A percentile compares a stretch with the other conserved stretches of the same genome.
phyloP scores from a whole-genome alignment of 257 asterid genomes.

The Paraleonurus japonicus region DNA sequence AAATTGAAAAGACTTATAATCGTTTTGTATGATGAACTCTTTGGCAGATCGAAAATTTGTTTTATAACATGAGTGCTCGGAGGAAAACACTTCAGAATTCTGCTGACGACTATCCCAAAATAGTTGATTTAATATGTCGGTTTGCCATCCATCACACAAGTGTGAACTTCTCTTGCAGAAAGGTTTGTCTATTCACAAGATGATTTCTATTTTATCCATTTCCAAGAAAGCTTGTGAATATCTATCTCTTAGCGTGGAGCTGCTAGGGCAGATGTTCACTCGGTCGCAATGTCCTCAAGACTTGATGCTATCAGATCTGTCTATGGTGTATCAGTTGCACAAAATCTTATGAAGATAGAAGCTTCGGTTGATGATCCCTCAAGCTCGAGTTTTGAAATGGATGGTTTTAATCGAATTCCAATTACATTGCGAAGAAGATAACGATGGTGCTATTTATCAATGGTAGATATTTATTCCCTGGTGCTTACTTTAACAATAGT shows the following conservation, averaged over 20 bases:
- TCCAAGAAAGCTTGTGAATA: conserved; percentile 12
- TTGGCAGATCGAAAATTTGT: conserved; percentile 79
- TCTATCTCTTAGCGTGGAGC: conserved; percentile 76
- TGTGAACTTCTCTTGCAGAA: conserved; percentile 89
- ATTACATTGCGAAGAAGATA: conserved; percentile 85
- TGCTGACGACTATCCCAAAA: conserved; percentile 91
- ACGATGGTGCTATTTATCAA: conserved; percentile 91
- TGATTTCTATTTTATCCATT: conserved; percentile 24
- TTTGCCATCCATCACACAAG: conserved; percentile 82
- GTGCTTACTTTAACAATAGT: background rate
- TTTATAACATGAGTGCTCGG: conserved; percentile 94
- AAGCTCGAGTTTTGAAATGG: conserved; percentile 66
- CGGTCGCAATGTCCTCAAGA: conserved; percentile 71
- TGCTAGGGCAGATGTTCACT: conserved; percentile 86
- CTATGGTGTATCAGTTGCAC: conserved; percentile 80
- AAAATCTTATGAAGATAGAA: conserved; percentile 66
- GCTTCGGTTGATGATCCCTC: conserved; percentile 64
- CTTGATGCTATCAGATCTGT: conserved; percentile 87
- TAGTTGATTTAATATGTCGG: conserved; percentile 82
- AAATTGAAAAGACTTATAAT: background rate
- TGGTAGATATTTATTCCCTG: conserved; percentile 47
- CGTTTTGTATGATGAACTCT: conserved; percentile 18
- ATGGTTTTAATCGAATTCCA: conserved; percentile 85
- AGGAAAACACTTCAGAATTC: conserved; percentile 92
- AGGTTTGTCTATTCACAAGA: conserved; percentile 50